Base-by-base conservation (phyloP, 768 basidiomycete species). In the Leccinum incarnatum region DNA sequence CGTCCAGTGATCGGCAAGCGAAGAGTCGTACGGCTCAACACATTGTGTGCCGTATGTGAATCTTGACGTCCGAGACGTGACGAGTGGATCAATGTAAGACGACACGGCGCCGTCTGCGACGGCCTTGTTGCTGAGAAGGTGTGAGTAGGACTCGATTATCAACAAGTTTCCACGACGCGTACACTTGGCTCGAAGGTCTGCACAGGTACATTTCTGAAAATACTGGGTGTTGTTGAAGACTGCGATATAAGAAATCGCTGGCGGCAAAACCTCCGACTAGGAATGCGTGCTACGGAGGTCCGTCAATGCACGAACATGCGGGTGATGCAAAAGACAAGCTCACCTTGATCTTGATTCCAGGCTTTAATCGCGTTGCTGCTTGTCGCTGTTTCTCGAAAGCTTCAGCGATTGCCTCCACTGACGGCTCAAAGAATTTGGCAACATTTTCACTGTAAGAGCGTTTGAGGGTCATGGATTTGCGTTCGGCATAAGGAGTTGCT, bases 41-140 rank as follows among this genome's bases (percentile, higher is more conserved):
- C 73, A 71, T 42, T 74, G 61, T 12, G 70, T 65, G 1, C 78
- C 78, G 45, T 77, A 78, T 0, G 78, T 78, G 50, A 72, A 62
- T 47, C 75, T 77, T 3, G 81, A 71, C 0, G 81, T 72, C 29
- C 82, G 76, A 10, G 73, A 71, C 0, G 74, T 71, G 12, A 83
- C 81, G n/a, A 77, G 75, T 51, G 78, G 78, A 42, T 83, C 78
- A 3, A 84, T 55, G 32, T 70, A 73, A 56, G 66, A 76, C 11
- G 15, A 48, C 2, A 48, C 47, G 15, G 47, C 47, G 0, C 47
- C 47, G 4, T 48, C 47, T 15, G 47, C 47, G 15, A 48, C 47
- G 15, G 47, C 47, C 25, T 48, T 48, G 15, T 48, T 48, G 15
- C 47, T 48, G 47, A 48, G 17, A 25, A 48, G 15, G 9, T 23